Base-by-base conservation (phyloP, 805 yeast species). In the Isabelozyma rhagii region DNA sequence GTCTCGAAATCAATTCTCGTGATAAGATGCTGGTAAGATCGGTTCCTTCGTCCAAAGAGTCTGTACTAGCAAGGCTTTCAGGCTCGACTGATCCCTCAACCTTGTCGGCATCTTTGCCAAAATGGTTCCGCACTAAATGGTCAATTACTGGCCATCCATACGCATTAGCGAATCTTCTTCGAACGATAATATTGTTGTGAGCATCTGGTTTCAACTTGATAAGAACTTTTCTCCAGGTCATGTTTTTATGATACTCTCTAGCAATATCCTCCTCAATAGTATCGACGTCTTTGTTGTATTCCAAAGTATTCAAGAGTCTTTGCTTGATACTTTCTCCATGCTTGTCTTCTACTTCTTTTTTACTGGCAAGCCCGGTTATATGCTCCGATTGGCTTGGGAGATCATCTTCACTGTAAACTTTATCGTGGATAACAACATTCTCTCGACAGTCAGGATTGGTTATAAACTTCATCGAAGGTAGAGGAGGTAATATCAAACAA, bases 101-200 rank as follows among this genome's bases (percentile, higher is more conserved):
- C 15, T 56, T 62, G 1, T 49, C 55, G 2, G 47, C 53, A 7
- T 51, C 56, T 8, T 42, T 51, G 1, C 47, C 60, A 63, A 88
- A 88, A 69, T 88, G 94, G 48, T 81, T 79, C 13, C 79, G 73
- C 0, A 87, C 88, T 55, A 92, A 59, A 65, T 93, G 97, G 42
- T 85, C 86, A n/a, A 93, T 76, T 0, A 90, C 96, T 0, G 88
- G 89, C 94, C 97, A 90, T 1, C 99, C 99, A 68, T 86, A 92
- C 0, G 97, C 94, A 68, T 93, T 93, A 5, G 96, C 85, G 72
- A 89, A 94, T 53, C 89, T 71, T 56, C 99, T 77, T 54, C 99
- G 74, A 1, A 93, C 98, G 27, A 89, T 77, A 28, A 94, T 91
- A 60, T 91, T 93, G 60, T 93, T 93, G 62, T 93, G 99, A 0